Evolutionary conservation across 2,329 filamentous ascomycete species (phyloP).

Genomic region (Emmonsia crescens): DNA sequence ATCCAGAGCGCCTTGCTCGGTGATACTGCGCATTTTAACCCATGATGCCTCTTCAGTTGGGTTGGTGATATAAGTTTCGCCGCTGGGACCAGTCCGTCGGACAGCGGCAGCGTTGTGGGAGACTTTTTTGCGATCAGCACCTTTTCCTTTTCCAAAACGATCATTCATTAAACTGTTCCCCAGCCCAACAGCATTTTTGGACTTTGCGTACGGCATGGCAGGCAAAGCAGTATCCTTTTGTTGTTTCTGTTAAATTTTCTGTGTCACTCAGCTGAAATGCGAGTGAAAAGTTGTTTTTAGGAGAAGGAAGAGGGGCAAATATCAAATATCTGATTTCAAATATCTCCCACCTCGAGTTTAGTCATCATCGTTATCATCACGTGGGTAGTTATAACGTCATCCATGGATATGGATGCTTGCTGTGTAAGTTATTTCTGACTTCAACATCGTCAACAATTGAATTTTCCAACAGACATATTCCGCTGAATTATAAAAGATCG

Average conservation of each 20-base stretch:
- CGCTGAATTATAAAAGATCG: background rate
- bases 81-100: constrained; percentile 60
- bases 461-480: background rate
- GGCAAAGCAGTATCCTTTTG: background rate
- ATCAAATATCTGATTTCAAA: constrained; percentile 1
- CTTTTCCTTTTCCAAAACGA: constrained; percentile 89
- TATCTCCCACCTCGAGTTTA: background rate
- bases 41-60: constrained; percentile 82
- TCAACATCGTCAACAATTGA: background rate
- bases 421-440: no score
- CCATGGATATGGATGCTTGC: background rate
- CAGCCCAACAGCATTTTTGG: constrained; percentile 87
- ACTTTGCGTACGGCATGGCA: constrained; percentile 72
- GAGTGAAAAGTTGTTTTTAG: background rate
- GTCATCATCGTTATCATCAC: constrained; percentile 3
- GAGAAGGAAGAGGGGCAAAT: background rate
- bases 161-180: constrained; percentile 99
- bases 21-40: constrained; percentile 99
- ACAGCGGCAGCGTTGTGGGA: constrained; percentile 51
- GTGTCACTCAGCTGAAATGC: background rate
- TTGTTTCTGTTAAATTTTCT: background rate
- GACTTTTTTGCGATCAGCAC: constrained; percentile 65
- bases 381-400: background rate
- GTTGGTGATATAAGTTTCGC: constrained; percentile 86
- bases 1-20: constrained; percentile 90